These are phyloP conservation scores for Wallacemonas rigidus DNA, from an alignment of 208 protist species.

Conservation along the genomic window DNA sequence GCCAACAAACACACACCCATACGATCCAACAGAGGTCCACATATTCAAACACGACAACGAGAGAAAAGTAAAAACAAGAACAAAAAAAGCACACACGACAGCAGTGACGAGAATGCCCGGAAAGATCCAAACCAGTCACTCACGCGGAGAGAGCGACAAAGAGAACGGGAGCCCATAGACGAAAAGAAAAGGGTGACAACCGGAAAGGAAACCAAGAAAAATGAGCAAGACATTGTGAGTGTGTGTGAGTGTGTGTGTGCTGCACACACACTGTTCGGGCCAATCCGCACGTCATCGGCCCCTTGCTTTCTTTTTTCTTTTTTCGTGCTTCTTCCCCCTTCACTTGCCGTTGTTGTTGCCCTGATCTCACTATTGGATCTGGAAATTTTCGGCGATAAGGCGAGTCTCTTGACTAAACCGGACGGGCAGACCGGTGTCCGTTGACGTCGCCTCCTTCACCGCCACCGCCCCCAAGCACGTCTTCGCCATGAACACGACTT, in stretches of 20 bases:
- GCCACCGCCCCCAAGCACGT: slow-evolving; percentile 50
- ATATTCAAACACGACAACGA: no score
- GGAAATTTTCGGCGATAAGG: slow-evolving; percentile 52
- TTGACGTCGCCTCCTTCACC: slow-evolving; percentile 61
- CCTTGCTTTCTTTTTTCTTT: background rate
- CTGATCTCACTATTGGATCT: slow-evolving; percentile 30
- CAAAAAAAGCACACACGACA: no score
- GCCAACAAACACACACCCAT: no score
- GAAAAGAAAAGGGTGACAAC: slow-evolving; percentile 9
- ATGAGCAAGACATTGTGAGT: background rate
- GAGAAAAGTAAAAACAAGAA: no score
- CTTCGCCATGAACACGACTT: slow-evolving; percentile 48
- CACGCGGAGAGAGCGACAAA: no score
- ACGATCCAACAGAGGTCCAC: no score
- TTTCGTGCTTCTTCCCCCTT: slow-evolving; percentile 16
- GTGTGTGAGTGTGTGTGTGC: background rate
- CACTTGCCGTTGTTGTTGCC: background rate
- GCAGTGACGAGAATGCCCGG: no score
- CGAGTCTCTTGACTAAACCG: slow-evolving; percentile 62
- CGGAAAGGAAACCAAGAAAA: background rate
- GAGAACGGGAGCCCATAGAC: background rate
- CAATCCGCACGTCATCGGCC: no score
- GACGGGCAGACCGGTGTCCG: slow-evolving; percentile 54
- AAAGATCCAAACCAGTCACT: no score
- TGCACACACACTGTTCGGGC: no score